Percentiles rank a stretch among this genome's conserved stretches.
Evolutionary conservation across 306 rosid species (phyloP).

Genomic region (Spatholobus suberectus): DNA sequence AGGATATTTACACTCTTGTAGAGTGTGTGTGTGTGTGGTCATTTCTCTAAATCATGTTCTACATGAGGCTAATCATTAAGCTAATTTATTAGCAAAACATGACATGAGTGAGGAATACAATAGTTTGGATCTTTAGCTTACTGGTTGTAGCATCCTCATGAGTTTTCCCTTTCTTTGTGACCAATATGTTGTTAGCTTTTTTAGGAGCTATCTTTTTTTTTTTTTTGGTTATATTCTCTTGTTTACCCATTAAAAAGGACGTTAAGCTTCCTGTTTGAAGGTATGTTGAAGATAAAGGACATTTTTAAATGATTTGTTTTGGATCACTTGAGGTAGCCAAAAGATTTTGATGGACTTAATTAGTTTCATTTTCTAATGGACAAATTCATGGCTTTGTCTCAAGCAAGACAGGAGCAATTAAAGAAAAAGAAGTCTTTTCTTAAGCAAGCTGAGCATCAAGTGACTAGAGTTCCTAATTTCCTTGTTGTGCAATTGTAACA

Average conservation of each 20-base stretch:
- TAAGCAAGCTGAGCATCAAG: constrained; percentile 93
- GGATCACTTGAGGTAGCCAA: neutral
- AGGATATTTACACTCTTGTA: neutral
- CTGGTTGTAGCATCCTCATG: neutral
- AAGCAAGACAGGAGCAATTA: constrained; percentile 95
- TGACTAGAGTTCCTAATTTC: constrained; percentile 21
- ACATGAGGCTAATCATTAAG: neutral
- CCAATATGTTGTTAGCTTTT: neutral
- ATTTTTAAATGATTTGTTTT: neutral
- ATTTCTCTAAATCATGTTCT: neutral
- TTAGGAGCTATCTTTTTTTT: neutral
- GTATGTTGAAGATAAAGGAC: neutral
- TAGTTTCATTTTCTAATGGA: neutral
- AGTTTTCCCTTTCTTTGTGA: neutral
- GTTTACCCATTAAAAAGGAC: neutral
- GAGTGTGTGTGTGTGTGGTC: neutral
- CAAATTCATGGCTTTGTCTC: constrained; percentile 27
- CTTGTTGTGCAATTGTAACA: neutral
- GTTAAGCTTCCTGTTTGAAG: neutral
- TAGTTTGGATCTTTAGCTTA: neutral
- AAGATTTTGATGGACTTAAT: neutral
- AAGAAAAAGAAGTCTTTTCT: constrained; percentile 71
- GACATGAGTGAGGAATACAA: neutral
- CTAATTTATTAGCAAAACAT: neutral
- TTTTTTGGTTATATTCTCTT: neutral